phyloP scores from a whole-genome alignment of 371 early-diverging fungal genomes.

The Saksenaea vasiformis region DNA sequence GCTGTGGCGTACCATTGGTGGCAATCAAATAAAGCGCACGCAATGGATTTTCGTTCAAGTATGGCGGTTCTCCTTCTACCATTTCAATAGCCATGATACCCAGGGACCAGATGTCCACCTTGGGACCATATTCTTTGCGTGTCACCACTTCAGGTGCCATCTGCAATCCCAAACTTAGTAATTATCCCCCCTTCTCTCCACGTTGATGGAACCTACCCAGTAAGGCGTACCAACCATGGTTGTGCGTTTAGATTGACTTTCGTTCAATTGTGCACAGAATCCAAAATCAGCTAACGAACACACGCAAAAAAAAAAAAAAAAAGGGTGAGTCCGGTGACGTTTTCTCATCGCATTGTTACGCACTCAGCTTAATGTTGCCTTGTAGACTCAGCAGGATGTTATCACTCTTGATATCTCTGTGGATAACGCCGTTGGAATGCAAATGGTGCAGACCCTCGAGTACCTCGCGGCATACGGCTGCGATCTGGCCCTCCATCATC shows the following conservation, averaged over 20 bases:
- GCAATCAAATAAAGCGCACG: conserved; percentile 91
- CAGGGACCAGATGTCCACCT: conserved; percentile 98
- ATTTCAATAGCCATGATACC: conserved; percentile 97
- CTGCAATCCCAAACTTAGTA: conserved; percentile 11
- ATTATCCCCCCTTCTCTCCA: background rate
- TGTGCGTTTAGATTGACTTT: conserved; percentile 76
- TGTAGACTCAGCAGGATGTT: conserved; percentile 87
- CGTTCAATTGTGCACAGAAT: conserved; percentile 91
- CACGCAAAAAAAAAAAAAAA: background rate
- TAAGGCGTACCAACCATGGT: conserved; percentile 95
- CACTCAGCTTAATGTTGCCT: conserved; percentile 92
- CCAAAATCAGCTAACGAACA: conserved; percentile 87
- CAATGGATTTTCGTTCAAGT: conserved; percentile 88
- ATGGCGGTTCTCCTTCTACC: conserved; percentile 96
- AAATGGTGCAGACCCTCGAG: conserved; percentile 90
- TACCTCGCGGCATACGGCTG: conserved; percentile 89
- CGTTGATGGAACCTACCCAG: conserved; percentile 52
- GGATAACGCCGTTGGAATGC: conserved; percentile 94
- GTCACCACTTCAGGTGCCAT: conserved; percentile 98
- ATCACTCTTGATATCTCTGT: conserved; percentile 98
- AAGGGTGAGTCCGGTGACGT: background rate
- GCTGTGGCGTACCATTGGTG: conserved; percentile 91
- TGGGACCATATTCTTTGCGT: conserved; percentile 88
- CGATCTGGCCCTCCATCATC: conserved; percentile 96
- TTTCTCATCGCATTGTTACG: conserved; percentile 22